Percentiles rank a stretch among this genome's conserved stretches.
Evolutionary conservation across 176 grass and related monocot genomes (phyloP).

Genomic region (Hyparrhenia diplandra): DNA sequence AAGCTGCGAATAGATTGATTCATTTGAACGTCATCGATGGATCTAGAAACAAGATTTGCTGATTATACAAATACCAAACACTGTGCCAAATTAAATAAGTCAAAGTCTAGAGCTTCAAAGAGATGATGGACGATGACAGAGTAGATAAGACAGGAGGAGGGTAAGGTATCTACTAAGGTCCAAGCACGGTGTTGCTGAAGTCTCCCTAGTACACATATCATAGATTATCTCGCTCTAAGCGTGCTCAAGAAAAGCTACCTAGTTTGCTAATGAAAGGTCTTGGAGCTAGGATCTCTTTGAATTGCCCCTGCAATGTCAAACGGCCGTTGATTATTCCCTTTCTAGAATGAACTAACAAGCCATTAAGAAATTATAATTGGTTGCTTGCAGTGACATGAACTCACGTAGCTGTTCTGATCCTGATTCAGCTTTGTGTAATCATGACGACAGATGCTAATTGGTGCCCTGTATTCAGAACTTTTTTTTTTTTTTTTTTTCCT

Average conservation of each 20-base stretch:
- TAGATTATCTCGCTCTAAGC: conserved; percentile 33
- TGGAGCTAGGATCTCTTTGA: conserved; percentile 3
- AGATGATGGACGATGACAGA: too few species aligned
- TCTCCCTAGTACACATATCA: conserved; percentile 17
- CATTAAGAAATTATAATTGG: conserved; percentile 5
- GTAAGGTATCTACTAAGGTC: too few species aligned
- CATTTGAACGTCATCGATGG: too few species aligned
- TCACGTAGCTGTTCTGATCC: not conserved
- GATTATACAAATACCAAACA: too few species aligned
- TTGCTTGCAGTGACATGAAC: not conserved
- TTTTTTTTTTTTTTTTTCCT: too few species aligned
- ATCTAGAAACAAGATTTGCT: too few species aligned
- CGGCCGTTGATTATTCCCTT: conserved; percentile 22
- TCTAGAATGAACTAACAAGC: conserved; percentile 4
- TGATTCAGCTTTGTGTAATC: not conserved
- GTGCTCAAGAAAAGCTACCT: conserved; percentile 7
- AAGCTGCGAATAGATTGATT: too few species aligned
- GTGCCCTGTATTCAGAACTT: not conserved
- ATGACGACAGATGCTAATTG: not conserved
- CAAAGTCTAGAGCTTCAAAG: too few species aligned
- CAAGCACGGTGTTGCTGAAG: conserved; percentile 18
- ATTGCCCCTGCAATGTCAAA: not conserved
- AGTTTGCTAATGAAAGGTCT: not conserved
- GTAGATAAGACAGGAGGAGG: not conserved
- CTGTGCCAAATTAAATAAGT: too few species aligned